Evolutionary conservation across 352 stramenopile species (phyloP), one percentile per base, ranked within the genome.

Genomic region (Phytophthora hybrid): DNA sequence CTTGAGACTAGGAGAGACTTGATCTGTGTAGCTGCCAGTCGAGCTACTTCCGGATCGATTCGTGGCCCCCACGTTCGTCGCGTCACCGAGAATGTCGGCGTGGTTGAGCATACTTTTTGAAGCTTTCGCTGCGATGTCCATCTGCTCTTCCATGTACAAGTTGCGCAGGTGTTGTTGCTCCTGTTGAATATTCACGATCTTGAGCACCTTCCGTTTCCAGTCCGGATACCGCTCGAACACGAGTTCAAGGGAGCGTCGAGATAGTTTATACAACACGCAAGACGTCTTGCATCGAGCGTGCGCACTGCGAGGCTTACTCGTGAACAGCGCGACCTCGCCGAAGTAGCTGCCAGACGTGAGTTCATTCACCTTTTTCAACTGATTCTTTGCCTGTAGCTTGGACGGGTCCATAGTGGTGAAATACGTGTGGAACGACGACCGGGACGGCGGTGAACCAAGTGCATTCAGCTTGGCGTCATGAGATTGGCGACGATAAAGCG

Each of bases 171-270:
- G 80, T 14, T 87, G 79, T 19, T 88, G 83, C 51, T 83, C 72
- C 34, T 81, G 76, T 64, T 88, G 78, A 18, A 86, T 88, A 19
- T 80, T 87, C 23, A 83, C 80, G 14, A 85, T 92, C 34, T 82
- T 81, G 34, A 88, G 59, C 2, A 90, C 84, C 51, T 84, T 87
- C 1, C 75, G 76, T 44, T 90, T 92, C 84, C 84, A 92, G 23
- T 90, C 81, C 0, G 84, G 84, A 58, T 92, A 89, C 18, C 81
- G 55, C 26, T 89, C 83, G 52, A 92, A 92, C 0, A 92, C 84
- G 16, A 89, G 71, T 31, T 90, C 79, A 14, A 92, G 69, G 11
- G 84, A 85, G 0, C 58, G 69, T 5, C 83, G 73, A 5, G 84
- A 86, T 0, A 92, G 67, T 29, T 75, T 72, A 55, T 90, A 92